Evolutionary conservation across 164 flowering plant species (phyloP).

Genomic region (Stephania japonica): DNA sequence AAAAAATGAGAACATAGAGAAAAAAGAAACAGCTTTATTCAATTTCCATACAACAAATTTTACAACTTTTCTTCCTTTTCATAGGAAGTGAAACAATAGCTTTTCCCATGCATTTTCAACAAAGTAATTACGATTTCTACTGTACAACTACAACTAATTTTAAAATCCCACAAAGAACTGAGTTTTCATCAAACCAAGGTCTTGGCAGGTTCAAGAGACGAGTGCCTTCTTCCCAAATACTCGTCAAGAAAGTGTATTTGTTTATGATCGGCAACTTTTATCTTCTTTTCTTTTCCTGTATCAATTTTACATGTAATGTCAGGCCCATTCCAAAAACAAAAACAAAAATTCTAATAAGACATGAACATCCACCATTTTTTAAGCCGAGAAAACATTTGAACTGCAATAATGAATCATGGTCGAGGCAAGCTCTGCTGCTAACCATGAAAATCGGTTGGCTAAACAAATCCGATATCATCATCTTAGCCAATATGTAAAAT

Average conservation of each 20-base stretch:
- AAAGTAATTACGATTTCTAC: neutral
- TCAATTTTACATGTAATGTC: neutral
- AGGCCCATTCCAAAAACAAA: neutral
- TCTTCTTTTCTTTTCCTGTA: neutral
- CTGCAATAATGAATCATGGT: neutral
- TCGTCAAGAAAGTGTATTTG: neutral
- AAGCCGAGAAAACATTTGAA: neutral
- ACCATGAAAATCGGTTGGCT: too few species aligned
- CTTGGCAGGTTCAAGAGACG: neutral
- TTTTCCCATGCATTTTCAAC: too few species aligned
- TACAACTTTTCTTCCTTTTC: too few species aligned
- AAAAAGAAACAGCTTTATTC: too few species aligned
- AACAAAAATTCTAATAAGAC: too few species aligned
- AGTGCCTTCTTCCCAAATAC: neutral
- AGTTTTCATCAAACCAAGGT: neutral
- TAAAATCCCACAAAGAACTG: neutral
- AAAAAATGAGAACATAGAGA: too few species aligned
- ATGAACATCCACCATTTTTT: too few species aligned
- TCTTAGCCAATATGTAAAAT: too few species aligned
- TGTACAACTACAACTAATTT: neutral
- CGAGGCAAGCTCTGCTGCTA: too few species aligned
- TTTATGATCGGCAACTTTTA: neutral
- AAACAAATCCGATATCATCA: too few species aligned
- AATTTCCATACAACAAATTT: too few species aligned
- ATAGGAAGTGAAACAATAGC: too few species aligned